Evolutionary conservation across 192 early-diverging fungal species (phyloP), one percentile per base, ranked within the genome.

Genomic region (Jimgerdemannia flammicorona): DNA sequence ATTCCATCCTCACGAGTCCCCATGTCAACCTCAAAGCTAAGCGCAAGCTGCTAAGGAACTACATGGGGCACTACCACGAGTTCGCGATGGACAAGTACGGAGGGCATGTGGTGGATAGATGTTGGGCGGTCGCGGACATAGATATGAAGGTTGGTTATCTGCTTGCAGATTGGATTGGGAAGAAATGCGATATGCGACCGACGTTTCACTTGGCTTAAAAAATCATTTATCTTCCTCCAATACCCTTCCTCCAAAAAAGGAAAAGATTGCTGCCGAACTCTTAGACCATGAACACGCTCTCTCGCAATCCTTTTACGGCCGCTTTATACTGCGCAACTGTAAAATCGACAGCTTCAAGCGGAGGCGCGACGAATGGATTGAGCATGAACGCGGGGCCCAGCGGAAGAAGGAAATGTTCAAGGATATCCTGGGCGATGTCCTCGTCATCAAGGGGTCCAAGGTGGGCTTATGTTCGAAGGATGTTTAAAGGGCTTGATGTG

Each of bases 321-420:
- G 89, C 73, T 91, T 91, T 73, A 87, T 95, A 17, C 80, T 91
- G 66, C 88, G 93, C 71, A 94, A 94, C 76, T 95, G 93, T 83
- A 83, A 88, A 59, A 87, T 94, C 68, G 93, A 94, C 70, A 81
- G 82, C 74, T 96, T 90, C 82, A 93, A 93, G 83, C 76, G 86
- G 70, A 80, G 86, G 74, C 84, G 88, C n/a, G 89, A 90, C 18
- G 92, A 93, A 79, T 96, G 95, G 95, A 84, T 87, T 3, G 89
- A 90, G 81, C 83, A 85, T 72, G 87, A 93, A 80, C 86, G 87
- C 82, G 92, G 91, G 10, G 77, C 88, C 44, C 92, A 95, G 70
- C 87, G 90, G 74, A 90, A 91, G 78, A 83, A 85, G 79, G 90
- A 88, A 14, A 91, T 96, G 92, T 95, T 96, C 75, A 89, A 88